These are phyloP conservation scores for Phaeodactylum tricornutum DNA, from an alignment of 108 stramenopile genomes.

Conservation along the genomic window DNA sequence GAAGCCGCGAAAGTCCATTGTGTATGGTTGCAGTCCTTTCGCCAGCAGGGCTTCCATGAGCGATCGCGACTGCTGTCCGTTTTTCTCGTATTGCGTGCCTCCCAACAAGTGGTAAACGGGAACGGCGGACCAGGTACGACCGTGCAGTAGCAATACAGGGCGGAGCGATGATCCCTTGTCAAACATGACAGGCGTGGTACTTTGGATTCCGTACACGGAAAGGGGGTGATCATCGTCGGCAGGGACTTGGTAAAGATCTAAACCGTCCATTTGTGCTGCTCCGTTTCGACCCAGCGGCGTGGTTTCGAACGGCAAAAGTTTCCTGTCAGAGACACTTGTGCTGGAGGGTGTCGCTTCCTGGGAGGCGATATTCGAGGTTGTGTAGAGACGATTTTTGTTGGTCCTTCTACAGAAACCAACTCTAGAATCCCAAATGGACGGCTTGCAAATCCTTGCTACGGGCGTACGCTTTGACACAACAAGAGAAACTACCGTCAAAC, in stretches of 20 bases:
- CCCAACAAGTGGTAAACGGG: slow-evolving; percentile 75
- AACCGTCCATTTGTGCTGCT: slow-evolving; percentile 35
- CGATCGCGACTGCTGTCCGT: slow-evolving; percentile 22
- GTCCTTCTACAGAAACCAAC: neutral
- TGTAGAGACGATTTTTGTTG: neutral
- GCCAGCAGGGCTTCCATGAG: slow-evolving; percentile 58
- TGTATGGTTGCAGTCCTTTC: slow-evolving; percentile 57
- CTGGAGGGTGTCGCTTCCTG: slow-evolving; percentile 5
- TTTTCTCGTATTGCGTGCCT: slow-evolving; percentile 13
- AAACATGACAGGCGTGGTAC: slow-evolving; percentile 6
- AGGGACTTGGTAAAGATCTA: slow-evolving; percentile 57
- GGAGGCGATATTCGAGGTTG: neutral
- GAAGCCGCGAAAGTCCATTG: slow-evolving; percentile 88
- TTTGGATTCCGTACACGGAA: slow-evolving; percentile 61
- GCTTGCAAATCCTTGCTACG: neutral
- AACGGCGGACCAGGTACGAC: slow-evolving; percentile 82
- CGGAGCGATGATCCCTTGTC: slow-evolving; percentile 5
- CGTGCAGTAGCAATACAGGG: slow-evolving; percentile 69
- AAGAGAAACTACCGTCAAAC: slow-evolving; percentile 3
- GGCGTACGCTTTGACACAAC: slow-evolving; percentile 2
- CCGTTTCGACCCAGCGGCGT: slow-evolving; percentile 30
- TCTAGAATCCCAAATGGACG: neutral
- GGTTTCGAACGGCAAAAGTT: slow-evolving; percentile 25
- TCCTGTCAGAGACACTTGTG: too few species aligned
- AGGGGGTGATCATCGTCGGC: slow-evolving; percentile 64